Percentiles rank a stretch among this genome's conserved stretches.
These are phyloP conservation scores for Primulina eburnea DNA, from an alignment of 257 asterid species.

Conservation along the genomic window DNA sequence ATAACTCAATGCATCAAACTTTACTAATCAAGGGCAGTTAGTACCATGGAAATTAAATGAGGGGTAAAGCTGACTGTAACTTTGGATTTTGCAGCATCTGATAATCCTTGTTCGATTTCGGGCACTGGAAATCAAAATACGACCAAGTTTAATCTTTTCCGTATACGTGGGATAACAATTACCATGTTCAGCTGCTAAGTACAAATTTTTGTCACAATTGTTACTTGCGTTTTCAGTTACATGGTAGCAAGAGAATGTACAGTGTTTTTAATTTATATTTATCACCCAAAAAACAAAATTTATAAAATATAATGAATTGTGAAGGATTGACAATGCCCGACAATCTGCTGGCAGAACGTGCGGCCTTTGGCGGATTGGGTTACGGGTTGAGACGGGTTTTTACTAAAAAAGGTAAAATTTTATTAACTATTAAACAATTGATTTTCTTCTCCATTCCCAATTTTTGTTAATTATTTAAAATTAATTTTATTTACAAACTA, in stretches of 20 bases:
- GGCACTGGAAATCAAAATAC: conserved; percentile 55
- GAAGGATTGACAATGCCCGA: too few species aligned
- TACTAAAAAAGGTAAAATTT: too few species aligned
- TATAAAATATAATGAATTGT: too few species aligned
- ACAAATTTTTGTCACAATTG: neutral
- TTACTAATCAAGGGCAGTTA: conserved; percentile 15
- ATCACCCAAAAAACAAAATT: too few species aligned
- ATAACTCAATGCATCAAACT: conserved; percentile 4
- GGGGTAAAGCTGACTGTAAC: conserved; percentile 99
- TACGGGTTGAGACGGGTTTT: too few species aligned
- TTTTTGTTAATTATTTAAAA: too few species aligned
- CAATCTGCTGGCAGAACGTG: too few species aligned
- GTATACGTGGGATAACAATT: neutral
- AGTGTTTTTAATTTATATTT: too few species aligned
- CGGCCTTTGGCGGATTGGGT: too few species aligned
- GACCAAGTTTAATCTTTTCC: conserved; percentile 1
- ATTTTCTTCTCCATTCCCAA: too few species aligned
- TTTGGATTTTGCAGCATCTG: conserved; percentile 69
- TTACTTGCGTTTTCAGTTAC: neutral
- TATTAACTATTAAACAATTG: too few species aligned
- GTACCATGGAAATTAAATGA: conserved; percentile 96
- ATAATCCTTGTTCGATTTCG: conserved; percentile 96
- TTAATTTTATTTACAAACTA: too few species aligned
- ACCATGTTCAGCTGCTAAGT: neutral
- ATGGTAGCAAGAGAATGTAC: neutral